A percentile compares a stretch with the other conserved stretches of the same genome.
phyloP scores from a whole-genome alignment of 192 early-diverging fungal genomes.

The Coemansia sp. region DNA sequence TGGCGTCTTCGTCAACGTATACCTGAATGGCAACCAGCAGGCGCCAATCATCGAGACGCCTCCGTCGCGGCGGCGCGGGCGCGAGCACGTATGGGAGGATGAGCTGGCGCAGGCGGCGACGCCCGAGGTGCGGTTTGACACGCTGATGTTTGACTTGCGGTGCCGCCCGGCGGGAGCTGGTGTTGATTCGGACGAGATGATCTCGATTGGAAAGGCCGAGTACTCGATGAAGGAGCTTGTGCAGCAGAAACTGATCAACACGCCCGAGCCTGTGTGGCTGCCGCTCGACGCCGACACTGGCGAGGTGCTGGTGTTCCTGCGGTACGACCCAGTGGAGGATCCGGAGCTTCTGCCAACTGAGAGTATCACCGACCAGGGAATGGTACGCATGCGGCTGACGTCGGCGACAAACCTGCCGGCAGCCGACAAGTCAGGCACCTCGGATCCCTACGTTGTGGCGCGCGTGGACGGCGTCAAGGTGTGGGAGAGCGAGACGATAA shows the following conservation, averaged over 20 bases:
- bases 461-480: slow-evolving; percentile 64
- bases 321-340: slow-evolving; percentile 52
- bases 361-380: slow-evolving; percentile 63
- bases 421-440: slow-evolving; percentile 69
- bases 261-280: slow-evolving; percentile 52
- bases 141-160: slow-evolving; percentile 39
- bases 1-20: slow-evolving; percentile 53
- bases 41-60: slow-evolving; percentile 47
- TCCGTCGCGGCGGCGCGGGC: slow-evolving; percentile 47
- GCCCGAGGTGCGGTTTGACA: slow-evolving; percentile 36
- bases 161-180: slow-evolving; percentile 43
- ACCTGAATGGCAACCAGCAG: slow-evolving; percentile 47
- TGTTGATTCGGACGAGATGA: slow-evolving; percentile 42
- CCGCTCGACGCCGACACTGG: slow-evolving; percentile 53
- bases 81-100: slow-evolving; percentile 54
- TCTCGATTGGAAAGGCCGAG: slow-evolving; percentile 52
- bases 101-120: slow-evolving; percentile 50
- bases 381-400: slow-evolving; percentile 59
- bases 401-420: slow-evolving; percentile 62
- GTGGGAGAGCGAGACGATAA: slow-evolving; percentile 65
- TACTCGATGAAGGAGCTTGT: slow-evolving; percentile 50
- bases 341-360: slow-evolving; percentile 44
- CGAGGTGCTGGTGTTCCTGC: slow-evolving; percentile 54
- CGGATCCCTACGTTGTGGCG: slow-evolving; percentile 73
- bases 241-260: slow-evolving; percentile 44